Percentiles rank a stretch among this genome's conserved stretches.
These are phyloP conservation scores for Aspergillaceae sp. DNA, from an alignment of 2,329 filamentous ascomycete genomes.

Conservation along the genomic window DNA sequence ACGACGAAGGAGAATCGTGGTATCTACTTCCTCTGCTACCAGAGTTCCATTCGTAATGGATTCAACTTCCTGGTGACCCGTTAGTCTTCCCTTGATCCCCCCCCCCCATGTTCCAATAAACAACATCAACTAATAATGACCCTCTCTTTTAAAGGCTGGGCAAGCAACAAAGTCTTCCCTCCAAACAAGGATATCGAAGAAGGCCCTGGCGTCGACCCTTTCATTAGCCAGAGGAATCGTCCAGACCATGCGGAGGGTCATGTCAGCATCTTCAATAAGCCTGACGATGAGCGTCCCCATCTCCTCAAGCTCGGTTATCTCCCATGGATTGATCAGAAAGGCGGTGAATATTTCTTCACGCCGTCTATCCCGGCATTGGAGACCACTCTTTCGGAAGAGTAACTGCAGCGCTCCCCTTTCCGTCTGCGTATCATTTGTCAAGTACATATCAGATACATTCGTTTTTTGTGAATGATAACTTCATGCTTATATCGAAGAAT, in stretches of 20 bases:
- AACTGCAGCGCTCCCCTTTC: not conserved
- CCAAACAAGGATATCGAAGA: conserved; percentile 6
- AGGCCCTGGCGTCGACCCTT: conserved; percentile 13
- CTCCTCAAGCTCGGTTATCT: conserved; percentile 13
- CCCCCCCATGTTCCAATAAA: not conserved
- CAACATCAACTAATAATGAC: not conserved
- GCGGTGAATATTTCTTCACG: conserved; percentile 42
- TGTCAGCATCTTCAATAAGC: not conserved
- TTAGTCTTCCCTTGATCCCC: conserved; percentile 5
- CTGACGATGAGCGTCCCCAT: conserved; percentile 2
- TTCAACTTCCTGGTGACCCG: conserved; percentile 25
- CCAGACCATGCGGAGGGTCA: conserved; percentile 7
- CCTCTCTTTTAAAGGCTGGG: conserved; percentile 12
- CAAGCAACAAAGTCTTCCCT: conserved; percentile 13
- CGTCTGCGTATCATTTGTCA: too few species aligned
- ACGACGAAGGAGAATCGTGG: conserved; percentile 32
- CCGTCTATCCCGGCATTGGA: conserved; percentile 29
- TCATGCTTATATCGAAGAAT: too few species aligned
- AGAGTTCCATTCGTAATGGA: conserved; percentile 34
- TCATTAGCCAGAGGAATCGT: conserved; percentile 11
- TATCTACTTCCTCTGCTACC: conserved; percentile 40
- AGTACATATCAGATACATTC: too few species aligned
- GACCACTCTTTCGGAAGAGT: not conserved
- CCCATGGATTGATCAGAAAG: conserved; percentile 34
- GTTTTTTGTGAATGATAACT: too few species aligned